These are phyloP conservation scores for Verticillium zaregamsianum DNA, from an alignment of 2,329 filamentous ascomycete genomes.

Conservation along the genomic window DNA sequence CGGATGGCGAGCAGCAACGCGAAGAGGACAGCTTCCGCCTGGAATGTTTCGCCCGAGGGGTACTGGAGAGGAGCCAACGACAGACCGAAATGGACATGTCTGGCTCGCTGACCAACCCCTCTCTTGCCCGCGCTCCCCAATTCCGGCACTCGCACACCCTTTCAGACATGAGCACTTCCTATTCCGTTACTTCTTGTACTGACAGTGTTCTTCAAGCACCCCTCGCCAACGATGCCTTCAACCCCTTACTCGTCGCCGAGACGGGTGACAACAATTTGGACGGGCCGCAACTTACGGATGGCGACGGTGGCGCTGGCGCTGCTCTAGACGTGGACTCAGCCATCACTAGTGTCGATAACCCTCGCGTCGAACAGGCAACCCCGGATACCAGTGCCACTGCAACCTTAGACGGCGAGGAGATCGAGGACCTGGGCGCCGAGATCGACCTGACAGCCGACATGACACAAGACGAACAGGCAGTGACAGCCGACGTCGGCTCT, in stretches of 20 bases:
- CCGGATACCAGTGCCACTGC: conserved; percentile 24
- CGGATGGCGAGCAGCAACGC: conserved; percentile 4
- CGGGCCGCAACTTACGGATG: background rate
- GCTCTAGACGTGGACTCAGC: background rate
- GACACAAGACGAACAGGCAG: background rate
- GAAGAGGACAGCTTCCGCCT: conserved; percentile 7
- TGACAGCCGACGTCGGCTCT: background rate
- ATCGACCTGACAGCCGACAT: conserved; percentile 3
- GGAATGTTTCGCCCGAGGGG: background rate
- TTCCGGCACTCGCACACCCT: conserved; percentile 6
- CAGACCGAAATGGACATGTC: background rate
- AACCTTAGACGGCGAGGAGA: conserved; percentile 27
- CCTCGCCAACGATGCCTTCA: conserved; percentile 14
- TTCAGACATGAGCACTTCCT: conserved; percentile 8
- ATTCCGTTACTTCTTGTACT: conserved; percentile 17
- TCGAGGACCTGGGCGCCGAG: conserved; percentile 21
- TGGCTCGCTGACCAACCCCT: background rate
- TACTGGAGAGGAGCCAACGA: background rate
- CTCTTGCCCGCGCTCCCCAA: background rate
- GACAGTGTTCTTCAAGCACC: conserved; percentile 18
- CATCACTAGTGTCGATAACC: conserved; percentile 1
- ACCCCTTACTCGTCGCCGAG: conserved; percentile 20
- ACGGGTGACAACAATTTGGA: background rate
- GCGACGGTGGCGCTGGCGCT: background rate
- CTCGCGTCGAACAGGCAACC: conserved; percentile 9